Base-by-base conservation (phyloP, 257 asterid genomes). In the Solanum etuberosum region DNA sequence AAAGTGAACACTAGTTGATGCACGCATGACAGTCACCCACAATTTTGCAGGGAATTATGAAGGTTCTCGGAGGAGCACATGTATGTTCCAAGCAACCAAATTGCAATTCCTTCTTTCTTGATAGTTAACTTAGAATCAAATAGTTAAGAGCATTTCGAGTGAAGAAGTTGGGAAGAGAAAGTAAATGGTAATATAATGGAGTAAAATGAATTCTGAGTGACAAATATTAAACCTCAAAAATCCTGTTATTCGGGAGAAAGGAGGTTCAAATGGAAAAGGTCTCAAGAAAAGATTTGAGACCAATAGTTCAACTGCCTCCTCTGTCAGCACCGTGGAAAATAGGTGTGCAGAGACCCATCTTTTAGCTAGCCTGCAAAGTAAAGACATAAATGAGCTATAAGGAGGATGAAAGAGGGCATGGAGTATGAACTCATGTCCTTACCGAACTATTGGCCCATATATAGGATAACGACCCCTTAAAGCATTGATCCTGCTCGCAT, bases 341-440 rank as follows among this genome's bases (percentile, higher is more conserved):
- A 97, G 92, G 91, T 97, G 99, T 68, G 98, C 98, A 84, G 98
- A 93, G 54, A 96, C 95, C 99, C 99, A 97, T 65, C 99, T 98
- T 91, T 97, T 97, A 35, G 98, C 99, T 91, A 97, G 96, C 95
- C 99, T 95, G 87, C 77, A 88, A 81, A 35, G 76, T 61, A 25
- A 71, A 80, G 14, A 9, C 61, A 23, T 74, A 86, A 35, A 25
- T 82, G 76, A 85, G 46, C 42, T 15, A 25, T 71, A 63, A 25
- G 86, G 54, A 73, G 42, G 11, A 63, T 15, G 21, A 73, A 78
- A 59, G 15, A 34, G 57, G 85, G 13, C 40, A 31, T 57, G 46
- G 87, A 42, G 84, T 42, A 88, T 35, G 61, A 86, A 51, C 37
- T 68, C 29, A 86, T 37, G 88, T 83, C 84, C 94, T 88, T 90